Percentiles rank a stretch among this genome's conserved stretches.
Conservation (phyloP, 1,139 yeast genomes). For the Meyerozyma athensensis region DNA sequence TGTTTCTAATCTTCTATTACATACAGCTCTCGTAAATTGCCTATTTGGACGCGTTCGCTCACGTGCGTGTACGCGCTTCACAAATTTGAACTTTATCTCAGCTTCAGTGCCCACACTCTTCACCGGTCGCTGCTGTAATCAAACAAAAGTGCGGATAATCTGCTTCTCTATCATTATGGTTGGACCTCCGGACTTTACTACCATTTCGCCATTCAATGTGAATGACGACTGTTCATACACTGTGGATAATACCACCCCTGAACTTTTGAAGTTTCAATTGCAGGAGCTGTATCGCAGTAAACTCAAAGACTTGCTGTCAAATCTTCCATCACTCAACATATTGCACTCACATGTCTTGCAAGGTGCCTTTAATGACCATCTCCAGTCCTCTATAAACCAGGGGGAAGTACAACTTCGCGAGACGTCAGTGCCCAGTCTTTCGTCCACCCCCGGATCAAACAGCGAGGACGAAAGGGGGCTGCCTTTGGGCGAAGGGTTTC, state of each 20-base stretch:
- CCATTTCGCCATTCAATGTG: constrained; percentile 35
- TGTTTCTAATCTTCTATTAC: no score
- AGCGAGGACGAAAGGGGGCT: constrained; percentile 14
- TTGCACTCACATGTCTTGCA: constrained; percentile 23
- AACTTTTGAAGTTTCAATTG: constrained; percentile 40
- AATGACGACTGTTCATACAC: constrained; percentile 29
- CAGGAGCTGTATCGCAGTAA: constrained; percentile 37
- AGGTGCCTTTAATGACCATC: constrained; percentile 33
- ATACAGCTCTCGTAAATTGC: background rate
- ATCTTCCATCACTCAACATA: constrained; percentile 14
- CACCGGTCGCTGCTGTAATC: no score
- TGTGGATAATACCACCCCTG: constrained; percentile 37
- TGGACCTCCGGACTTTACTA: constrained; percentile 30
- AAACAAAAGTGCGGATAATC: no score
- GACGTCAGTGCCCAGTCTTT: constrained; percentile 15
- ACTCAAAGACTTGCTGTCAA: constrained; percentile 19
- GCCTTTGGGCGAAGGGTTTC: background rate
- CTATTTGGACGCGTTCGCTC: background rate
- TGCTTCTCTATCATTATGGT: constrained; percentile 20
- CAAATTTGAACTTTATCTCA: background rate
- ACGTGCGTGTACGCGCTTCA: background rate
- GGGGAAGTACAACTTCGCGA: constrained; percentile 21
- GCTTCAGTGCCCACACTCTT: no score
- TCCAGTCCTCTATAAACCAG: constrained; percentile 30
- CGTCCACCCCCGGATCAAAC: constrained; percentile 16